Evolutionary conservation across 495 filamentous ascomycete species (phyloP).

Genomic region (Eremomyces bilateralis): DNA sequence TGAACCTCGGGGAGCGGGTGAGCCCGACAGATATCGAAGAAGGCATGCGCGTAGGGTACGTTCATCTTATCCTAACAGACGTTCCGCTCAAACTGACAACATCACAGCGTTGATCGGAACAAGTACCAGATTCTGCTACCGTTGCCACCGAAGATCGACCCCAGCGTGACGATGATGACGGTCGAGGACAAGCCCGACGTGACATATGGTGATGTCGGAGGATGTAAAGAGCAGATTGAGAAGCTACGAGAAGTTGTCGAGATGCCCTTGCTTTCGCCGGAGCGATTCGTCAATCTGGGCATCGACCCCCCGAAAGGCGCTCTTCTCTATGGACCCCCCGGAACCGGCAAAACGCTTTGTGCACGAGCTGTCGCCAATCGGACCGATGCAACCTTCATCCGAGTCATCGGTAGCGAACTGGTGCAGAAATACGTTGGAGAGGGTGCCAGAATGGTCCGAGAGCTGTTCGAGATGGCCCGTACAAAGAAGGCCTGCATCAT

Average conservation of each 20-base stretch:
- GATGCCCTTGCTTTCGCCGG: slow-evolving; percentile 88
- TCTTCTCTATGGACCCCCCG: slow-evolving; percentile 86
- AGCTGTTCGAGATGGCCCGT: slow-evolving; percentile 97
- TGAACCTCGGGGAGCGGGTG: slow-evolving; percentile 91
- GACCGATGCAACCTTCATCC: slow-evolving; percentile 95
- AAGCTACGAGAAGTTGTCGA: slow-evolving; percentile 97
- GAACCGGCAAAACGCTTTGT: slow-evolving; percentile 95
- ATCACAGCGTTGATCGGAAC: slow-evolving; percentile 67
- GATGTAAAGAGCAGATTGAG: slow-evolving; percentile 98
- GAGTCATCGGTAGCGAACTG: slow-evolving; percentile 89
- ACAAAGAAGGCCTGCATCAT: slow-evolving; percentile 99
- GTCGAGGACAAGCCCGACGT: slow-evolving; percentile 99
- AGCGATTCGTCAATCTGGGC: slow-evolving; percentile 90
- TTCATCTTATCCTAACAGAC: slow-evolving; percentile 4
- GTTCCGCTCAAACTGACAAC: slow-evolving; percentile 8
- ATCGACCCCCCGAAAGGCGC: slow-evolving; percentile 98
- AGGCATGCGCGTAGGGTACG: slow-evolving; percentile 84
- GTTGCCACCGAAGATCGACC: slow-evolving; percentile 97
- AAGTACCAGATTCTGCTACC: slow-evolving; percentile 97
- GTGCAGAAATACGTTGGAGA: slow-evolving; percentile 99
- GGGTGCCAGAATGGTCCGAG: slow-evolving; percentile 91
- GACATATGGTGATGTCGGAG: slow-evolving; percentile 95
- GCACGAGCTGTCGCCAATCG: slow-evolving; percentile 91
- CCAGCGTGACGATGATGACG: slow-evolving; percentile 99
- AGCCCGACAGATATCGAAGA: slow-evolving; percentile 98